A percentile compares a stretch with the other conserved stretches of the same genome.
phyloP scores from a whole-genome alignment of 495 filamentous ascomycete genomes.

The Lepraria neglecta region DNA sequence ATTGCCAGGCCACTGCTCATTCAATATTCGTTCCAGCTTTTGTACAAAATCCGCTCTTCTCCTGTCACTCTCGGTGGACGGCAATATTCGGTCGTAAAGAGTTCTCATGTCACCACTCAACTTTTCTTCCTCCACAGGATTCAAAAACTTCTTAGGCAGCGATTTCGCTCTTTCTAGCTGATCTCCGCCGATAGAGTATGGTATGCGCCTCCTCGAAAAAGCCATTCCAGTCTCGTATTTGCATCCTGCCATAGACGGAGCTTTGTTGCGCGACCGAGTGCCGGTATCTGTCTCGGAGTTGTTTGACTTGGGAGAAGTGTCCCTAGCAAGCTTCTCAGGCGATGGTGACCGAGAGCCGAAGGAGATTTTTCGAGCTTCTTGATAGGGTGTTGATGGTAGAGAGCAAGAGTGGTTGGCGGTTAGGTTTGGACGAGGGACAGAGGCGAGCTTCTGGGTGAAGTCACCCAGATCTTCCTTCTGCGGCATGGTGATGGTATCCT shows the following conservation, averaged over 20 bases:
- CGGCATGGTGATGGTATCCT: slow-evolving; percentile 18
- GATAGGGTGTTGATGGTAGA: slow-evolving; percentile 88
- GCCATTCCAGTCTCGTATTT: slow-evolving; percentile 75
- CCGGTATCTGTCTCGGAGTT: slow-evolving; percentile 64
- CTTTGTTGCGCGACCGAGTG: slow-evolving; percentile 19
- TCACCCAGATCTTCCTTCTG: slow-evolving; percentile 20
- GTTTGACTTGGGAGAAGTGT: slow-evolving; percentile 82
- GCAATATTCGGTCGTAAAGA: slow-evolving; percentile 77
- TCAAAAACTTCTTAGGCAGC: slow-evolving; percentile 58
- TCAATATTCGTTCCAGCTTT: slow-evolving; percentile 82
- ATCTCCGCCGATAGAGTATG: slow-evolving; percentile 81
- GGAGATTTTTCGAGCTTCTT: slow-evolving; percentile 75
- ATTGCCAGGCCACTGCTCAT: slow-evolving; percentile 83
- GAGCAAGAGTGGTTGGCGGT: slow-evolving; percentile 75
- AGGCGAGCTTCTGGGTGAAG: slow-evolving; percentile 23
- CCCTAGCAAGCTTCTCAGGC: slow-evolving; percentile 58
- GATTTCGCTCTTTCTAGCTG: slow-evolving; percentile 60
- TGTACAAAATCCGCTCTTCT: slow-evolving; percentile 67
- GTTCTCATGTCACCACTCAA: slow-evolving; percentile 75
- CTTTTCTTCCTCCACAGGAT: slow-evolving; percentile 68
- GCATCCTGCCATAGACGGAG: slow-evolving; percentile 50
- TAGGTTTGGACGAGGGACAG: slow-evolving; percentile 37
- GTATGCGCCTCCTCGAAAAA: slow-evolving; percentile 72
- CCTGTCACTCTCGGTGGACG: slow-evolving; percentile 69
- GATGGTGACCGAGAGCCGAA: slow-evolving; percentile 83